phyloP scores from a whole-genome alignment of 1,284 basidiomycete genomes.

The Mycena sp. region DNA sequence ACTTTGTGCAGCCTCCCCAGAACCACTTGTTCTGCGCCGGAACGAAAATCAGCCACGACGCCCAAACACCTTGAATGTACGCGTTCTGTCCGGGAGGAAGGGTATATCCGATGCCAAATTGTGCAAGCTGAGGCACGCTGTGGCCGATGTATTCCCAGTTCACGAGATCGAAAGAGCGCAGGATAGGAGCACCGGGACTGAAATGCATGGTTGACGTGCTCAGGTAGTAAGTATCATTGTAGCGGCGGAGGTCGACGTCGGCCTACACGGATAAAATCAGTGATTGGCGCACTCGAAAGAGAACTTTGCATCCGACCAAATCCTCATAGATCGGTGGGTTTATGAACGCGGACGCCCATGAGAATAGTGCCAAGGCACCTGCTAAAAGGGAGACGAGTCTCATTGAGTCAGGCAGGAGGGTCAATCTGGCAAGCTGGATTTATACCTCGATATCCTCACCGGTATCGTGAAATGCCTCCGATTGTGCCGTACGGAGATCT shows the following conservation, averaged over 20 bases:
- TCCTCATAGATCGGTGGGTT: slow-evolving; percentile 5
- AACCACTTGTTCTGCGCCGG: slow-evolving; percentile 34
- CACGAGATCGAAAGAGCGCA: slow-evolving; percentile 37
- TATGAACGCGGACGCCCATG: neutral
- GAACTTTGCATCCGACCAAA: neutral
- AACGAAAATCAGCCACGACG: slow-evolving; percentile 34
- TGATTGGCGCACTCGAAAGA: neutral
- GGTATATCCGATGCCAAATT: slow-evolving; percentile 29
- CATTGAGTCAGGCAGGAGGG: neutral
- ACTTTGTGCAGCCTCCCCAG: slow-evolving; percentile 39
- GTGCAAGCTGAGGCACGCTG: slow-evolving; percentile 36
- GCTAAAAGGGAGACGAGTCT: slow-evolving; percentile 1
- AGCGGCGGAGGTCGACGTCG: slow-evolving; percentile 35
- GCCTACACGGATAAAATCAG: slow-evolving; percentile 10
- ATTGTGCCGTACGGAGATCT: neutral
- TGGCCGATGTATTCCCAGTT: slow-evolving; percentile 42
- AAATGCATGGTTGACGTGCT: slow-evolving; percentile 38
- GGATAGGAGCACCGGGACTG: slow-evolving; percentile 39
- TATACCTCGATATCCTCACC: slow-evolving; percentile 2
- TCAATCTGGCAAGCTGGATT: neutral
- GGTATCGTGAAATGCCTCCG: neutral
- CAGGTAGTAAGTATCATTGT: slow-evolving; percentile 36
- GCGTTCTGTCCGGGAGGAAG: slow-evolving; percentile 32
- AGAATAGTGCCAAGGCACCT: neutral
- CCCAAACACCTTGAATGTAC: slow-evolving; percentile 39